phyloP scores from a whole-genome alignment of 2,329 filamentous ascomycete species.

The Calonectria pseudoreteaudii region DNA sequence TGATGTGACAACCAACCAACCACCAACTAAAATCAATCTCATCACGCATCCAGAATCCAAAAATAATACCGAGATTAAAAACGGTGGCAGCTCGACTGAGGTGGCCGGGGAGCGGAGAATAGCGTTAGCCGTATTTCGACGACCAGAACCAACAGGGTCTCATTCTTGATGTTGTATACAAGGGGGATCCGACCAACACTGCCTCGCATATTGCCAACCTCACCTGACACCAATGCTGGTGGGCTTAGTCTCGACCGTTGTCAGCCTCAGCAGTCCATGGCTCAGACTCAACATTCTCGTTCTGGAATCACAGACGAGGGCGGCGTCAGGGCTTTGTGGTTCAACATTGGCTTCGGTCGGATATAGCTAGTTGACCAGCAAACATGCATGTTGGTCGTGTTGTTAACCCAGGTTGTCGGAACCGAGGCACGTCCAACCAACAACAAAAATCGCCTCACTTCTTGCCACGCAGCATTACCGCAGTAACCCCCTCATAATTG shows the following conservation, averaged over 20 bases:
- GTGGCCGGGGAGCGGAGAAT: neutral
- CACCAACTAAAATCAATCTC: neutral
- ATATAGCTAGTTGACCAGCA: slow-evolving; percentile 29
- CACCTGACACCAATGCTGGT: slow-evolving; percentile 35
- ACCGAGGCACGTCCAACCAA: slow-evolving; percentile 4
- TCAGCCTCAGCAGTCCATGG: neutral
- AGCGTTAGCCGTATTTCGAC: slow-evolving; percentile 14
- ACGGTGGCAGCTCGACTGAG: slow-evolving; percentile 28
- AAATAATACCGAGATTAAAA: slow-evolving; percentile 16
- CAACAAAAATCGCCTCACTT: slow-evolving; percentile 14
- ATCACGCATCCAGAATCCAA: neutral
- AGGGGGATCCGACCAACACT: slow-evolving; percentile 16
- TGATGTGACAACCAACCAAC: neutral
- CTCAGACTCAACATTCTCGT: neutral
- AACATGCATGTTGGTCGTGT: slow-evolving; percentile 10
- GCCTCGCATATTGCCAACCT: slow-evolving; percentile 37
- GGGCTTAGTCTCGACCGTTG: neutral
- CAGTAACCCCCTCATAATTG: slow-evolving; percentile 18
- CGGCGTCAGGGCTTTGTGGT: neutral
- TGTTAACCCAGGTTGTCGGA: slow-evolving; percentile 28
- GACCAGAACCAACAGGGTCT: slow-evolving; percentile 22
- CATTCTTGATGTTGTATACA: neutral
- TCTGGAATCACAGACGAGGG: neutral
- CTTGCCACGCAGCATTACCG: slow-evolving; percentile 15
- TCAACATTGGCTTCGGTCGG: neutral